Conservation (phyloP, 371 early-diverging fungal genomes). For the Zychaea mexicana region DNA sequence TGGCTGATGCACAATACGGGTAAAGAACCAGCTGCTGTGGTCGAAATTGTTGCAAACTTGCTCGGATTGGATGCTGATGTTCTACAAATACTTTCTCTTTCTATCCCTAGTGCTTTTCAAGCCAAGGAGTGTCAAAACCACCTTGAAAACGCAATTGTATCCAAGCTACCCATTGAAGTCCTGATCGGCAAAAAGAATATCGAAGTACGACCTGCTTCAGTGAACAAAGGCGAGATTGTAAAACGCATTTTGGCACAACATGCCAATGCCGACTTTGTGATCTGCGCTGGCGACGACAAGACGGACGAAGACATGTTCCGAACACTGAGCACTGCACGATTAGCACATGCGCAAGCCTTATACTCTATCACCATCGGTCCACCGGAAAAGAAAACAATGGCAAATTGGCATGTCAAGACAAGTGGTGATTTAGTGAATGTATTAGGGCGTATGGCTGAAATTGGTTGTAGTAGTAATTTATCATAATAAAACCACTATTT, state of each 20-base stretch:
- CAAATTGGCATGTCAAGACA: conserved; percentile 75
- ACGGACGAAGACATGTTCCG: conserved; percentile 98
- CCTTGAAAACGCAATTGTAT: conserved; percentile 78
- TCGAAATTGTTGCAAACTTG: too few species aligned
- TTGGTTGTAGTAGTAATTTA: background rate
- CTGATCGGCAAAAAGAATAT: conserved; percentile 96
- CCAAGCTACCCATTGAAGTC: conserved; percentile 90
- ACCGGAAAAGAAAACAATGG: conserved; percentile 80
- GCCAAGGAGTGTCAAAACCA: conserved; percentile 93
- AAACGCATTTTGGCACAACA: conserved; percentile 68
- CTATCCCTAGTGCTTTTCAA: conserved; percentile 58
- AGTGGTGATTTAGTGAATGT: conserved; percentile 51
- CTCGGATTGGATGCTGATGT: background rate
- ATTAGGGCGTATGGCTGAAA: conserved; percentile 3
- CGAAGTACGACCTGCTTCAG: conserved; percentile 83
- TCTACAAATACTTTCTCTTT: background rate
- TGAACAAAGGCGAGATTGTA: conserved; percentile 94
- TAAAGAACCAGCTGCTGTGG: background rate
- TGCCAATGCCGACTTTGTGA: conserved; percentile 81
- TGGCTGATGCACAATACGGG: conserved; percentile 64
- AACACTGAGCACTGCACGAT: conserved; percentile 2
- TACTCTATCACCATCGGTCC: conserved; percentile 79
- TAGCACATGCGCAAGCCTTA: background rate
- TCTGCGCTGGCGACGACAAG: conserved; percentile 96
- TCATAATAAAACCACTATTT: background rate